These are phyloP conservation scores for Stephania japonica DNA, from an alignment of 164 flowering plant species.

Conservation along the genomic window DNA sequence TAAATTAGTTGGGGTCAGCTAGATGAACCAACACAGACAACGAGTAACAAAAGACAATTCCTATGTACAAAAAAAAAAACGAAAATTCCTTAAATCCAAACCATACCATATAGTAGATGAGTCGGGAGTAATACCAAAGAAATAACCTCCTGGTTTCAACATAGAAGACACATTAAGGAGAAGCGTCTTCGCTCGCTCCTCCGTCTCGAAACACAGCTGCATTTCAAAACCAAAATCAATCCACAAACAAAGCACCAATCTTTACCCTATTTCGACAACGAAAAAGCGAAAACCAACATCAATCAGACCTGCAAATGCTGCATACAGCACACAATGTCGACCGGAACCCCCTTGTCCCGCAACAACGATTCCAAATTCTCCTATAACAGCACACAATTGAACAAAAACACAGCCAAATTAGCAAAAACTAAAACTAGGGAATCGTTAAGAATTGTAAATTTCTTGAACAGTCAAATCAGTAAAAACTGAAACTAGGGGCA, in stretches of 20 bases:
- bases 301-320: conserved; percentile 79
- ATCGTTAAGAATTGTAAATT: too few relatives aligned
- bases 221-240: conserved; percentile 3
- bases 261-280: not conserved
- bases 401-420: too few relatives aligned
- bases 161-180: conserved; percentile 73
- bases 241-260: too few relatives aligned
- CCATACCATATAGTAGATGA: conserved; percentile 99
- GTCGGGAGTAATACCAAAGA: conserved; percentile 96
- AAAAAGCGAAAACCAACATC: not conserved
- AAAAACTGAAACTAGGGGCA: too few relatives aligned
- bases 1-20: too few relatives aligned
- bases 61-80: too few relatives aligned
- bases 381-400: conserved; percentile 28
- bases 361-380: conserved; percentile 48
- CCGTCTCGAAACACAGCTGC: conserved; percentile 84
- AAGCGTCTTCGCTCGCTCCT: conserved; percentile 79
- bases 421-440: too few relatives aligned
- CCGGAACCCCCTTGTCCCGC: conserved; percentile 49
- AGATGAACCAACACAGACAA: not conserved
- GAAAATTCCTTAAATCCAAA: conserved; percentile 37
- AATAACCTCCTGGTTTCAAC: conserved; percentile 93
- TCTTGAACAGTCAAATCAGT: too few relatives aligned
- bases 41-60: not conserved
- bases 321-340: conserved; percentile 83